phyloP scores from a whole-genome alignment of 2,329 filamentous ascomycete genomes.

The Rhytidhysteron rufulum region DNA sequence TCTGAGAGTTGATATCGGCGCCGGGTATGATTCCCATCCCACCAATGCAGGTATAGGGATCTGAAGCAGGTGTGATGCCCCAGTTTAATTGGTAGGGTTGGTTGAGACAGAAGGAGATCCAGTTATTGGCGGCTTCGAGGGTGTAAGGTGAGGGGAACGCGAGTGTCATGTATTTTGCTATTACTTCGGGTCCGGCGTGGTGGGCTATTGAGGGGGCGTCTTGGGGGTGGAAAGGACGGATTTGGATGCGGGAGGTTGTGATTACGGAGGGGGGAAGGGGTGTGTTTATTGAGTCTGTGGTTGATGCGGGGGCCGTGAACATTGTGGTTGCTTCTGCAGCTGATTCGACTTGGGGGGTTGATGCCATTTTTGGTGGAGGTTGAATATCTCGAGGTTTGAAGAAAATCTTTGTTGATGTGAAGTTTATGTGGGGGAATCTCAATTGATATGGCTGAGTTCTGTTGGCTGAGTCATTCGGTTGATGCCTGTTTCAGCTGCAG shows the following conservation, averaged over 20 bases:
- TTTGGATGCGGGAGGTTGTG: neutral
- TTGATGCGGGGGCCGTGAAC: no score
- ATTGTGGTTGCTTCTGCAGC: no score
- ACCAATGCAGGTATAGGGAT: conserved; percentile 25
- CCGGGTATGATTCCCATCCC: conserved; percentile 35
- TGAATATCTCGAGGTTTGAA: no score
- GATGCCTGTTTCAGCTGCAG: no score
- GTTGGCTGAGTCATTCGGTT: no score
- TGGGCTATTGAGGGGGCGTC: neutral
- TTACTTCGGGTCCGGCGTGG: neutral
- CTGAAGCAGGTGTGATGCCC: conserved; percentile 1
- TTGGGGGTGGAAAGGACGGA: neutral
- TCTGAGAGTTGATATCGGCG: conserved; percentile 32
- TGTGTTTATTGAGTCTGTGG: neutral
- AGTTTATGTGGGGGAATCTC: no score
- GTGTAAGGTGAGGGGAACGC: conserved; percentile 40
- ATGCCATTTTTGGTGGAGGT: no score
- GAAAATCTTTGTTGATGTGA: no score
- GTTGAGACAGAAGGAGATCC: conserved; percentile 30
- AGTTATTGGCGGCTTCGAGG: conserved; percentile 22
- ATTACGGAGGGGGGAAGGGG: neutral
- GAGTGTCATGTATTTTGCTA: conserved; percentile 20
- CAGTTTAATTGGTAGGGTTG: conserved; percentile 14
- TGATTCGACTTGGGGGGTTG: no score
- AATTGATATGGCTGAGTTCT: no score